A percentile compares a stretch with the other conserved stretches of the same genome.
Evolutionary conservation across 1,284 basidiomycete genomes (phyloP).

Genomic region (Ustilago vetiveriae): DNA sequence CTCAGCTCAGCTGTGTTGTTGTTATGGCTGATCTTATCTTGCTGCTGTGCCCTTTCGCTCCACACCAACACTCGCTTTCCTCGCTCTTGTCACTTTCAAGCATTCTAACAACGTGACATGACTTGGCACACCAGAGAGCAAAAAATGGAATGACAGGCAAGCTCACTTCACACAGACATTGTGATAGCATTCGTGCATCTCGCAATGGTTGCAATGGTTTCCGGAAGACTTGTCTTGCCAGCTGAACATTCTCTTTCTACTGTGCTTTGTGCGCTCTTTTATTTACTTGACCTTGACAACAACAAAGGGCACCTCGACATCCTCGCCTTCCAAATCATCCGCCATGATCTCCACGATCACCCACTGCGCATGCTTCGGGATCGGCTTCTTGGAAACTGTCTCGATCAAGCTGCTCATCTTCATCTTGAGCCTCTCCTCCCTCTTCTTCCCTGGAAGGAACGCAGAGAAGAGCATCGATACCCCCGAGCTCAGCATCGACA

Average conservation of each 20-base stretch:
- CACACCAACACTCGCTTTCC: conserved; percentile 1
- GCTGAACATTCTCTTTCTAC: neutral
- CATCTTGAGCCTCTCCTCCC: conserved; percentile 64
- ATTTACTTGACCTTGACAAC: conserved; percentile 56
- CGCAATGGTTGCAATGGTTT: no score
- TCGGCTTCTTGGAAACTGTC: conserved; percentile 74
- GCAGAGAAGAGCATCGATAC: conserved; percentile 96
- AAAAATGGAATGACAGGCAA: no score
- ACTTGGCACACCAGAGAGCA: no score
- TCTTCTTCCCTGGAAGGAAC: conserved; percentile 62
- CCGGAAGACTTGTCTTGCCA: no score
- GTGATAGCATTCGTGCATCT: no score
- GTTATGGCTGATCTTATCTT: neutral
- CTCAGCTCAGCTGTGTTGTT: neutral
- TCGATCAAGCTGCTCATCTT: conserved; percentile 89
- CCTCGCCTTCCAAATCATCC: conserved; percentile 84
- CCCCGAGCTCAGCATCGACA: conserved; percentile 95
- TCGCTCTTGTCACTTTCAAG: neutral
- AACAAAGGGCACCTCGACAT: conserved; percentile 68
- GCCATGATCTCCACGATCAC: conserved; percentile 94
- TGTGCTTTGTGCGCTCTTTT: neutral
- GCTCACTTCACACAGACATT: no score
- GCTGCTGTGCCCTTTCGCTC: neutral
- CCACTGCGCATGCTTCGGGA: conserved; percentile 72
- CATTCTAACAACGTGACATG: neutral